Conservation (phyloP, 306 rosid species). For the Cicer judaicum region DNA sequence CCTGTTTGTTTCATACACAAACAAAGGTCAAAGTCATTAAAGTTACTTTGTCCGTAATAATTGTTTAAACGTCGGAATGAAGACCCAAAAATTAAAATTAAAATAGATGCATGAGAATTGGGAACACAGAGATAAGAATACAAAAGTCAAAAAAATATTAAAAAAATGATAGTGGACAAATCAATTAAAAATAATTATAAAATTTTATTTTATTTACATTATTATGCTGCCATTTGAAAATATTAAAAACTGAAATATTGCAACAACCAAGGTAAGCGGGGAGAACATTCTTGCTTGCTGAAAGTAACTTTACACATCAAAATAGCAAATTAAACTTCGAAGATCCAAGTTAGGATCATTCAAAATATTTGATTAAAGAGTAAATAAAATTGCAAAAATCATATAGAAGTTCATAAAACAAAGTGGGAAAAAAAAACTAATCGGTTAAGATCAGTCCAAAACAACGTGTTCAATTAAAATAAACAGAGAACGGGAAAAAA, state of each 20-base stretch:
- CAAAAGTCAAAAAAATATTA: conserved; percentile 45
- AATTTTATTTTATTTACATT: conserved; percentile 8
- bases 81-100: neutral
- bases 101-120: neutral
- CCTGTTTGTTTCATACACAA: conserved; percentile 50
- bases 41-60: conserved; percentile 5
- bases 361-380: neutral
- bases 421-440: neutral
- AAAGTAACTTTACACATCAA: conserved; percentile 4
- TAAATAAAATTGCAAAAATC: conserved; percentile 7
- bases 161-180: conserved; percentile 34
- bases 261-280: neutral
- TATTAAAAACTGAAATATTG: conserved; percentile 31
- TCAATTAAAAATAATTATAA: neutral
- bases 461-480: too few relatives aligned
- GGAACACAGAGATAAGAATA: conserved; percentile 34
- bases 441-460: neutral
- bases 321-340: neutral
- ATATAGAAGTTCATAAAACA: neutral
- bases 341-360: neutral
- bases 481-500: too few relatives aligned
- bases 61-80: neutral
- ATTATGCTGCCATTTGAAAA: neutral
- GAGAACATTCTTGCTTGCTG: conserved; percentile 27
- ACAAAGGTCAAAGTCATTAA: conserved; percentile 57